A percentile compares a stretch with the other conserved stretches of the same genome.
Conservation (phyloP, 495 filamentous ascomycete species). For the Aspergillus saccharolyticus region DNA sequence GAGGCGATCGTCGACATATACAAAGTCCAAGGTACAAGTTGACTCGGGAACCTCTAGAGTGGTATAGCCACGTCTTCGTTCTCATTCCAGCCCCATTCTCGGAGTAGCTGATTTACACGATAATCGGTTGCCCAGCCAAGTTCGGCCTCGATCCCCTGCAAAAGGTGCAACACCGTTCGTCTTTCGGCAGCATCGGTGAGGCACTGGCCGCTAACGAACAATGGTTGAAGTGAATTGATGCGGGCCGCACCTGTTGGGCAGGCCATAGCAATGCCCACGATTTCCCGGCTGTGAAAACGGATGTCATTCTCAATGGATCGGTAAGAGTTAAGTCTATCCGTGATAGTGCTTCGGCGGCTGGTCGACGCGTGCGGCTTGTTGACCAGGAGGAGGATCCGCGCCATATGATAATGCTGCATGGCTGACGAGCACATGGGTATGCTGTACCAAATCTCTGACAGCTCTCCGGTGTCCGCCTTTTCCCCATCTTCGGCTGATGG, state of each 20-base stretch:
- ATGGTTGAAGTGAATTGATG: constrained; percentile 56
- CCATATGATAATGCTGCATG: constrained; percentile 64
- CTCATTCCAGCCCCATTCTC: constrained; percentile 52
- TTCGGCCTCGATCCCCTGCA: constrained; percentile 55
- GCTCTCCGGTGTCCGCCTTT: constrained; percentile 28
- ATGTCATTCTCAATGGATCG: constrained; percentile 50
- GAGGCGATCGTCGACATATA: background rate
- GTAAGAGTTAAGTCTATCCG: constrained; percentile 48
- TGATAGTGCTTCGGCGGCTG: constrained; percentile 44
- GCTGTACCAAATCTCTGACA: constrained; percentile 60
- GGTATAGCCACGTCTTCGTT: constrained; percentile 4
- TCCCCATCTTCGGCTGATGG: constrained; percentile 19
- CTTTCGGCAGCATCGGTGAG: constrained; percentile 47
- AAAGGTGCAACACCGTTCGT: constrained; percentile 44
- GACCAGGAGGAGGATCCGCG: constrained; percentile 55
- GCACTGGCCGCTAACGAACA: constrained; percentile 60
- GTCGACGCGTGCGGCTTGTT: constrained; percentile 58
- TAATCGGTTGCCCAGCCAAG: constrained; percentile 62
- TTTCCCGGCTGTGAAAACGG: constrained; percentile 53
- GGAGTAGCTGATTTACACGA: constrained; percentile 49
- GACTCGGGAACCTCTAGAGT: background rate
- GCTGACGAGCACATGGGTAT: constrained; percentile 58
- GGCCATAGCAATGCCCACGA: constrained; percentile 51
- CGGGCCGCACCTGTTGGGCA: constrained; percentile 51
- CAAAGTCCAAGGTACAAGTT: too few species aligned